Evolutionary conservation across 2,329 filamentous ascomycete genomes (phyloP).

Genomic region (Pseudocercospora ulei): DNA sequence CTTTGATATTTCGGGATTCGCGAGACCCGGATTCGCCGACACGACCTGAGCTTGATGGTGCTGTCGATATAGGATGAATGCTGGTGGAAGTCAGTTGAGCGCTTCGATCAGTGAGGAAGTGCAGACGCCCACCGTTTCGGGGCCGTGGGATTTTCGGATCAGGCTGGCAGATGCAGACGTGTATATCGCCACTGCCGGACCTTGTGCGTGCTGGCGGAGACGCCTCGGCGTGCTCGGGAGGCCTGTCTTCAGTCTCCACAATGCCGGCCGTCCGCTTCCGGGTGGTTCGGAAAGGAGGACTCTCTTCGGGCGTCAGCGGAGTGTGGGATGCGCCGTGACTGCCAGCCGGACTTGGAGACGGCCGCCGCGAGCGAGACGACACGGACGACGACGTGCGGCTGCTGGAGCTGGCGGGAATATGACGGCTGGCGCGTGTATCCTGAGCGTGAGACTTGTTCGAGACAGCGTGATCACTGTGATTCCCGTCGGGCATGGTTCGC

Average conservation of each 20-base stretch:
- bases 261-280: constrained; percentile 31
- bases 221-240: constrained; percentile 21
- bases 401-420: constrained; percentile 20
- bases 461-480: constrained; percentile 26
- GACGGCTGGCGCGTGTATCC: constrained; percentile 23
- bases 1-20: constrained; percentile 94
- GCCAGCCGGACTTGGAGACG: constrained; percentile 27
- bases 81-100: constrained; percentile 44
- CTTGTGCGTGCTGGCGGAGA: constrained; percentile 28
- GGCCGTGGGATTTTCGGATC: constrained; percentile 62
- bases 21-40: constrained; percentile 71
- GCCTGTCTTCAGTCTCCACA: constrained; percentile 31
- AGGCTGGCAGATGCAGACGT: constrained; percentile 60
- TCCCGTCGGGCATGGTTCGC: constrained; percentile 33
- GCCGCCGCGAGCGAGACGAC: constrained; percentile 28
- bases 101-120: constrained; percentile 6
- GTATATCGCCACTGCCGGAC: constrained; percentile 37
- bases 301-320: constrained; percentile 35
- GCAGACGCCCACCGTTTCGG: constrained; percentile 53
- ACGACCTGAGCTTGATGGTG: constrained; percentile 79
- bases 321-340: constrained; percentile 25
- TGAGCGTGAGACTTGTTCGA: constrained; percentile 31
- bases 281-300: constrained; percentile 30
- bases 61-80: constrained; percentile 95
- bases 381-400: constrained; percentile 29